These are phyloP conservation scores for Epicoccum sorghinum DNA, from an alignment of 2,329 filamentous ascomycete species.

Conservation along the genomic window DNA sequence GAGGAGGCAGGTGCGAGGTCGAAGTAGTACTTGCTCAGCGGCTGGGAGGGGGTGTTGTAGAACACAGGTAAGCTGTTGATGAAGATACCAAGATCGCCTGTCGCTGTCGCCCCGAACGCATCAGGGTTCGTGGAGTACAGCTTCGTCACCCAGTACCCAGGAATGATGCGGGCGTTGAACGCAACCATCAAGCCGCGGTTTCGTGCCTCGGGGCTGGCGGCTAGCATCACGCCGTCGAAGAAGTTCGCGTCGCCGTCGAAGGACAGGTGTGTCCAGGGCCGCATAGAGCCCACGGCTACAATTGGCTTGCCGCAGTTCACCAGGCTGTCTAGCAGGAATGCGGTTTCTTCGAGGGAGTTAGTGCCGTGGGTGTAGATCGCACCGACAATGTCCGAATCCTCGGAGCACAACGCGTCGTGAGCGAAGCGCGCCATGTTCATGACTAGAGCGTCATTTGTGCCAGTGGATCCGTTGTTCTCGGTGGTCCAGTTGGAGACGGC, in stretches of 20 bases:
- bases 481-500: slow-evolving; percentile 38
- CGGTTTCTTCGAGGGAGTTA: slow-evolving; percentile 39
- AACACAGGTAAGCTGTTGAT: slow-evolving; percentile 36
- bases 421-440: slow-evolving; percentile 43
- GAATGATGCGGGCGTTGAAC: slow-evolving; percentile 37
- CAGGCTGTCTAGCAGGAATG: slow-evolving; percentile 34
- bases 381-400: slow-evolving; percentile 37
- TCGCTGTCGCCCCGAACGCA: slow-evolving; percentile 32
- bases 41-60: slow-evolving; percentile 33
- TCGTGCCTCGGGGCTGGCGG: slow-evolving; percentile 26
- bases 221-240: slow-evolving; percentile 35
- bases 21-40: slow-evolving; percentile 31
- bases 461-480: slow-evolving; percentile 25
- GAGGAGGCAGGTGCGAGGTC: slow-evolving; percentile 21
- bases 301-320: slow-evolving; percentile 38
- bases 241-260: slow-evolving; percentile 39
- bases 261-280: slow-evolving; percentile 32
- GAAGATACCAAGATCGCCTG: slow-evolving; percentile 34
- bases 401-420: slow-evolving; percentile 23
- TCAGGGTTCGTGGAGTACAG: slow-evolving; percentile 30
- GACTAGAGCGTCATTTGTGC: slow-evolving; percentile 35
- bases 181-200: slow-evolving; percentile 36
- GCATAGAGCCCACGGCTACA: slow-evolving; percentile 34
- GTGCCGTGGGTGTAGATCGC: slow-evolving; percentile 39
- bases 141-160: slow-evolving; percentile 36